Percentiles rank a stretch among this genome's conserved stretches.
These are phyloP conservation scores for Boehmeria nivea DNA, from an alignment of 306 rosid species.

Conservation along the genomic window DNA sequence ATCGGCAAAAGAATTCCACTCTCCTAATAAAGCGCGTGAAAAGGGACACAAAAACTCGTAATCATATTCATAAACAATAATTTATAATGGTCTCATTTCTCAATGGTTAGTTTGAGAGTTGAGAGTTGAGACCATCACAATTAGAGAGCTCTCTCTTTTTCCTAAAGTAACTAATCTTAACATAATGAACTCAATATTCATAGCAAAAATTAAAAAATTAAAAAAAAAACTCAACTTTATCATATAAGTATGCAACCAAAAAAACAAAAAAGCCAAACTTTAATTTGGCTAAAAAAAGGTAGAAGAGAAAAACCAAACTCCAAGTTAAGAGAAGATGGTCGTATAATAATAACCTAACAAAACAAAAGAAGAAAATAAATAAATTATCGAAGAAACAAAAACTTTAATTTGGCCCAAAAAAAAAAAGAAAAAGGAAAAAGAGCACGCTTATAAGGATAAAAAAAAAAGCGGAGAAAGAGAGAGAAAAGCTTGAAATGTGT, in stretches of 20 bases:
- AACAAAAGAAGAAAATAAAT: not conserved
- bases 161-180: no score
- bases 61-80: not conserved
- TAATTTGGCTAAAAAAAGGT: not conserved
- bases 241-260: no score
- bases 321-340: not conserved
- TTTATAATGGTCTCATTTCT: slow-evolving; percentile 18
- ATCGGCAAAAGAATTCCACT: not conserved
- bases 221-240: no score
- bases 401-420: no score
- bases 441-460: not conserved
- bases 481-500: slow-evolving; percentile 5
- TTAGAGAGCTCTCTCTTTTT: no score
- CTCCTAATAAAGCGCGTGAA: not conserved
- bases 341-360: not conserved
- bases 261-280: no score
- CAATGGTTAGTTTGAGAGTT: slow-evolving; percentile 24
- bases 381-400: no score
- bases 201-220: no score
- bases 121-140: no score
- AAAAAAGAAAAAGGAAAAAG: not conserved
- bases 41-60: not conserved
- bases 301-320: not conserved
- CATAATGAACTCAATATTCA: no score
- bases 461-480: not conserved